These are phyloP conservation scores for Neofusicoccum umdonicola DNA, from an alignment of 2,329 filamentous ascomycete species.

Conservation along the genomic window DNA sequence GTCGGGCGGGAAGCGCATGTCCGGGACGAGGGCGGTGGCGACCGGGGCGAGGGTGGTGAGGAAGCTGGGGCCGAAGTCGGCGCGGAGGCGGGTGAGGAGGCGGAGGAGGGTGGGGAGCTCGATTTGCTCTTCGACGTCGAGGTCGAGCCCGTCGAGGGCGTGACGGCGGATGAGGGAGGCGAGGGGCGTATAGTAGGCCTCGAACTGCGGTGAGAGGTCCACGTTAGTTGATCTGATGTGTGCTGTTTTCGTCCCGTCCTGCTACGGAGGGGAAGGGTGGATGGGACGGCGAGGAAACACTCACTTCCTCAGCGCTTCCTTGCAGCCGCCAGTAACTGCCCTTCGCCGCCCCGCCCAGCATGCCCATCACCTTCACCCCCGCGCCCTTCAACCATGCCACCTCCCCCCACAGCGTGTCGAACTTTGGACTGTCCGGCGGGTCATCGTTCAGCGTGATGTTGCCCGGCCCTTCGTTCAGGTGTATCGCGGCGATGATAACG, in stretches of 20 bases:
- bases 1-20: constrained; percentile 30
- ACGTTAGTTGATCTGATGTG: not conserved
- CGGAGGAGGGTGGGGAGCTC: constrained; percentile 61
- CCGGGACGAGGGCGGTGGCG: constrained; percentile 66
- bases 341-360: constrained; percentile 81
- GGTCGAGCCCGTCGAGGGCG: constrained; percentile 40
- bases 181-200: constrained; percentile 70
- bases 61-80: constrained; percentile 68
- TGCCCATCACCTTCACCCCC: constrained; percentile 77
- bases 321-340: constrained; percentile 63
- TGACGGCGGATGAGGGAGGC: constrained; percentile 61
- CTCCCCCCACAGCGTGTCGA: constrained; percentile 75
- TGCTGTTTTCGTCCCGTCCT: too few species aligned
- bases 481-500: constrained; percentile 81
- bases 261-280: too few species aligned
- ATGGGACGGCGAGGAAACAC: constrained; percentile 18
- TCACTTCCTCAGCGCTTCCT: constrained; percentile 29
- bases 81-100: constrained; percentile 47
- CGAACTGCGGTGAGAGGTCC: constrained; percentile 52
- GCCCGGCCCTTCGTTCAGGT: constrained; percentile 68
- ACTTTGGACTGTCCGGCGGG: constrained; percentile 64
- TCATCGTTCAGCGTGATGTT: constrained; percentile 79
- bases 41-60: constrained; percentile 81
- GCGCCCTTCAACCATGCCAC: constrained; percentile 66
- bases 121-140: constrained; percentile 66